Conservation (phyloP, 2,329 filamentous ascomycete species). For the Ceratocystis smalleyi region DNA sequence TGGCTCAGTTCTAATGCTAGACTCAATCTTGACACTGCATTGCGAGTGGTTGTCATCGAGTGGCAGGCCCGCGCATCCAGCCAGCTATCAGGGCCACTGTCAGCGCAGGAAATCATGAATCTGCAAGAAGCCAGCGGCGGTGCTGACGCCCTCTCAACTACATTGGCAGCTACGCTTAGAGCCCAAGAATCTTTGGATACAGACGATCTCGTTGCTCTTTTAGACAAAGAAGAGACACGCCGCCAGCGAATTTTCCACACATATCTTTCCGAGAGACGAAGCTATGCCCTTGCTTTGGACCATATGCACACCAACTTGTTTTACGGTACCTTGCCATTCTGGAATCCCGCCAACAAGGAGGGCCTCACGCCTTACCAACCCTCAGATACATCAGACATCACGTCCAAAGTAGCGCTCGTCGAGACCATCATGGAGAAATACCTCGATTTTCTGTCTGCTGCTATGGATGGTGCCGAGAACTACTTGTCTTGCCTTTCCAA, state of each 20-base stretch:
- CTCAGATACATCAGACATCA: constrained; percentile 5
- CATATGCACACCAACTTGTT: constrained; percentile 35
- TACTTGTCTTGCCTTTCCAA: constrained; percentile 38
- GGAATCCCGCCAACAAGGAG: constrained; percentile 12
- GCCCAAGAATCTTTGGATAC: constrained; percentile 34
- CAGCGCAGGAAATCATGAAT: constrained; percentile 62
- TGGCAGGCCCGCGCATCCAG: constrained; percentile 65
- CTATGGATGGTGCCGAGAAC: constrained; percentile 34
- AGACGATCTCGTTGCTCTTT: constrained; percentile 40
- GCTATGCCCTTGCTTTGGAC: constrained; percentile 50
- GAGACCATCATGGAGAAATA: constrained; percentile 27
- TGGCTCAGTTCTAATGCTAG: constrained; percentile 70
- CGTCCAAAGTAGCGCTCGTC: constrained; percentile 5
- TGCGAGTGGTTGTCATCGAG: constrained; percentile 69
- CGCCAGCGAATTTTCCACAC: constrained; percentile 52
- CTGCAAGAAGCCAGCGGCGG: constrained; percentile 58
- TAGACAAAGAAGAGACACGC: constrained; percentile 46
- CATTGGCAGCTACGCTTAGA: constrained; percentile 39
- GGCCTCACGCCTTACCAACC: constrained; percentile 17
- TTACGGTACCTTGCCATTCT: constrained; percentile 28
- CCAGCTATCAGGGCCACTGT: constrained; percentile 55
- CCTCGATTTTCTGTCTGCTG: constrained; percentile 31
- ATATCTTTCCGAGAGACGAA: constrained; percentile 56
- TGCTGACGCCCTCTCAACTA: constrained; percentile 42
- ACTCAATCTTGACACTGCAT: constrained; percentile 66